Base-by-base conservation (phyloP, 345 rosid species). In the Gossypium herbaceum region DNA sequence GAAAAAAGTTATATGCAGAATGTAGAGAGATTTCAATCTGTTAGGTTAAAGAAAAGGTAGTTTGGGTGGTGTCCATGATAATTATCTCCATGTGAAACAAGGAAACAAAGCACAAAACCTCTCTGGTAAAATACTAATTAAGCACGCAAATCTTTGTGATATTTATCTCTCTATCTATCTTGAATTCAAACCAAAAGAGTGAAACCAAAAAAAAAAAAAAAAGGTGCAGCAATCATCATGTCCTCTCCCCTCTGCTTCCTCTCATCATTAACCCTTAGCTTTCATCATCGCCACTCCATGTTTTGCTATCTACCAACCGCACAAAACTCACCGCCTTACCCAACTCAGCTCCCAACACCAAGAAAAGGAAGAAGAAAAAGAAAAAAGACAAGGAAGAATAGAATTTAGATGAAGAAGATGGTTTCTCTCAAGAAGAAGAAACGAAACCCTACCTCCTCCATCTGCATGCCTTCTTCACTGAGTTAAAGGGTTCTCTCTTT, bases 171-270 rank as follows among this genome's bases (percentile, higher is more conserved):
- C 79, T 72, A 29, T 59, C 29, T 57, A 57, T 59, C 63, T 59
- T 57, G 29, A 57, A 20, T 67, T 75, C 81, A 75, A 70, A 71
- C 29, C 50, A 11, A 19, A 59, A 22, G 15, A 58, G 29, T 3
- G 1, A 2, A 11, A 12, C 5, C 25, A 13, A 27, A 12, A 12
- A 61, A 27, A 77, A 25, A 55, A 48, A 61, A 77, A 25, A 55
- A 48, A 61, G 9, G 20, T 20, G 61, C 75, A 34, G 78, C 81
- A 78, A 87, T 85, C 85, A 85, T 87, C 85, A 87, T 87, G 90
- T 85, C 83, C 68, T 83, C 85, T 76, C n/a, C 75, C 83, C 77
- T 65, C 79, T 13, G 12, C 41, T 70, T 79, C 72, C 79, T 58
- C 76, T 77, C 87, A 85, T 85, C 87, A 85, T 83, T 85, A 79